These are phyloP conservation scores for Cladosporium phlei DNA, from an alignment of 2,329 filamentous ascomycete species.

Conservation along the genomic window DNA sequence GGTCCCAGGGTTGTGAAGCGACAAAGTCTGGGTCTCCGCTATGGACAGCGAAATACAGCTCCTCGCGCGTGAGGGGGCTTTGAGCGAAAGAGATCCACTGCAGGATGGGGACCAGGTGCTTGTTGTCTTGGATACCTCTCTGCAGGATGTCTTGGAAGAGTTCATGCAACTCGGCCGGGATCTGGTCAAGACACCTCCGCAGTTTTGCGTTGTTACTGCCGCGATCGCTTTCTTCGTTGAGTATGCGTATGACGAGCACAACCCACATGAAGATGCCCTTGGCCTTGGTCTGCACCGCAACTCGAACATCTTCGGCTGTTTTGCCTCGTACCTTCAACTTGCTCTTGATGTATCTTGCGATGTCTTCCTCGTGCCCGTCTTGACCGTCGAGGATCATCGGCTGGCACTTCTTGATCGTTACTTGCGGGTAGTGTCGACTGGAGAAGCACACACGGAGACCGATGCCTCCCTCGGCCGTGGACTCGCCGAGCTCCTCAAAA, in stretches of 20 bases:
- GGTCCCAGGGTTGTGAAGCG: neutral
- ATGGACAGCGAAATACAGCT: conserved; percentile 42
- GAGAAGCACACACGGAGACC: conserved; percentile 36
- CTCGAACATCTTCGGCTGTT: neutral
- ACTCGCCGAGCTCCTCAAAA: conserved; percentile 32
- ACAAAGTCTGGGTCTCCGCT: conserved; percentile 21
- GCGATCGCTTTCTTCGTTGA: conserved; percentile 10
- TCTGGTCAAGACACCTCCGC: neutral
- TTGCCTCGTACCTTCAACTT: neutral
- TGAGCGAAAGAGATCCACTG: conserved; percentile 52
- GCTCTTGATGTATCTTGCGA: neutral
- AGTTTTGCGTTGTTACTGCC: neutral
- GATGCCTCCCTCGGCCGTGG: neutral
- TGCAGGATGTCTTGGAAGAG: conserved; percentile 12
- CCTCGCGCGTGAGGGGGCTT: conserved; percentile 38
- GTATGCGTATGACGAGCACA: conserved; percentile 9
- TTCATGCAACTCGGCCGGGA: conserved; percentile 4
- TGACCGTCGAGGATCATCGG: neutral
- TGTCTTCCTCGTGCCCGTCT: neutral
- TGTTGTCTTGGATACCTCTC: neutral
- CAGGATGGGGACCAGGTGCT: conserved; percentile 37
- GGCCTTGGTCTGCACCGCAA: neutral
- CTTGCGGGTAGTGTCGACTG: conserved; percentile 37
- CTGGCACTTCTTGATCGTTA: neutral
- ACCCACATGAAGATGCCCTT: conserved; percentile 16